These are phyloP conservation scores for Gossypium ekmanianum DNA, from an alignment of 345 rosid genomes.

Conservation along the genomic window DNA sequence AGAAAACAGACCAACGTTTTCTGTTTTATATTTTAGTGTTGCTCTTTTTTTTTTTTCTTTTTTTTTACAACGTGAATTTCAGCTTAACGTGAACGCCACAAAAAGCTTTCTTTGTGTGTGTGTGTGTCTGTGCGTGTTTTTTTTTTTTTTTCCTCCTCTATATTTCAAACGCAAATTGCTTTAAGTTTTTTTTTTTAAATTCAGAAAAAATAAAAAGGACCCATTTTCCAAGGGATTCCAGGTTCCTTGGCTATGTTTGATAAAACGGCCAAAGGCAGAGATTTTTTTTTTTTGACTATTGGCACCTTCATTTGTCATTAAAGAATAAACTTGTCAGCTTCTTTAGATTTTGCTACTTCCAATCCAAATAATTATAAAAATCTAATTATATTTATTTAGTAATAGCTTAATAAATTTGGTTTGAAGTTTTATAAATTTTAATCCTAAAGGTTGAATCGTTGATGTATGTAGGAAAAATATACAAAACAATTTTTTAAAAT, in stretches of 20 bases:
- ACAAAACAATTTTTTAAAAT: too few relatives aligned
- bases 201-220: neutral
- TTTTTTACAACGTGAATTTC: slow-evolving; percentile 23
- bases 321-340: neutral
- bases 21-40: neutral
- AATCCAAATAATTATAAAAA: neutral
- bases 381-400: neutral
- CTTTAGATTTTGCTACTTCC: neutral
- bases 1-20: slow-evolving; percentile 18
- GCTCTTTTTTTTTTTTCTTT: neutral
- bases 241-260: slow-evolving; percentile 34
- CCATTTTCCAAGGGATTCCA: slow-evolving; percentile 29
- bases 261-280: slow-evolving; percentile 12
- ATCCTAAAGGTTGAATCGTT: too few relatives aligned
- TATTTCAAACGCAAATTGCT: neutral
- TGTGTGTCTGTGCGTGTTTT: neutral
- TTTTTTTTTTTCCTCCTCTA: neutral
- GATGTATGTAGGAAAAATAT: too few relatives aligned
- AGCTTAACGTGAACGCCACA: slow-evolving; percentile 49
- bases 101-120: slow-evolving; percentile 10
- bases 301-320: neutral
- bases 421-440: neutral
- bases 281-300: neutral
- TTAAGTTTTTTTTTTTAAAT: too few relatives aligned
- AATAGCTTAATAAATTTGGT: neutral